Conservation (phyloP, 75 land plant species). For the Cupressus sempervirens region DNA sequence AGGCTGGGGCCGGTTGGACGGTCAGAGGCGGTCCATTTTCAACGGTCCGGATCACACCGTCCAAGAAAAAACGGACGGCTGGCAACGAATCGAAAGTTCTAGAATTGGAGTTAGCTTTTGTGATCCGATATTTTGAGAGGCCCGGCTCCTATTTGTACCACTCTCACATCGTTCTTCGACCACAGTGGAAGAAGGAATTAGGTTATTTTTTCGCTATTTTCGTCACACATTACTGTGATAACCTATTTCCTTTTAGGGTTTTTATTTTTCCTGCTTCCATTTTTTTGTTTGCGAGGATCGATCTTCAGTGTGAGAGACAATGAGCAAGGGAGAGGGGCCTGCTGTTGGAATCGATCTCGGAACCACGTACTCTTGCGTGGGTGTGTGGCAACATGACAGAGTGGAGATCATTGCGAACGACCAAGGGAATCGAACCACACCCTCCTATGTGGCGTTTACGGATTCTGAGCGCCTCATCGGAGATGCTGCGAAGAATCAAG, state of each 20-base stretch:
- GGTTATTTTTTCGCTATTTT: no score
- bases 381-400: conserved; percentile 21
- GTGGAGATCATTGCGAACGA: conserved; percentile 19
- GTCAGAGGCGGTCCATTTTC: neutral
- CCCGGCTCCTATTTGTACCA: neutral
- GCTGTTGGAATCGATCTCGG: conserved; percentile 21
- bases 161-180: no score
- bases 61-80: neutral
- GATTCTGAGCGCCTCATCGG: conserved; percentile 22
- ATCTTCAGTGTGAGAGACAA: neutral
- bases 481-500: conserved; percentile 11
- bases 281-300: no score
- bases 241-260: no score
- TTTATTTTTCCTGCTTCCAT: no score
- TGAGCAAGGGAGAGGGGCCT: conserved; percentile 14
- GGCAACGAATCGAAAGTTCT: neutral
- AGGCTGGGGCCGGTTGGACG: neutral
- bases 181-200: no score
- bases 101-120: neutral
- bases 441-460: conserved; percentile 28
- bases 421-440: conserved; percentile 29
- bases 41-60: neutral
- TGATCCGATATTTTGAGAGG: neutral
- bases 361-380: conserved; percentile 18
- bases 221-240: no score